Base-by-base conservation (phyloP, 306 rosid genomes). In the Luffa acutangula region DNA sequence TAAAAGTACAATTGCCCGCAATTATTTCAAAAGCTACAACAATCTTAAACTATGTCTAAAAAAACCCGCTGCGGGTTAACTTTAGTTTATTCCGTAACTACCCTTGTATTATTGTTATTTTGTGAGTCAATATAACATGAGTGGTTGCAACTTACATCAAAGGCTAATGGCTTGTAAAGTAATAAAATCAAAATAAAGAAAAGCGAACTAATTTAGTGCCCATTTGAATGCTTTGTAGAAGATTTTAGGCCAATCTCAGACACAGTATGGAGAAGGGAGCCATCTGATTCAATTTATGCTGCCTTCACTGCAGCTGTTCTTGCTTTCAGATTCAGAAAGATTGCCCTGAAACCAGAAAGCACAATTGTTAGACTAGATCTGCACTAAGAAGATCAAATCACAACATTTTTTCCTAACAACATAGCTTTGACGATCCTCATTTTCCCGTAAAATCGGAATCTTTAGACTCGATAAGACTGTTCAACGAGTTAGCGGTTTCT, bases 261-360 rank as follows among this genome's bases (percentile, higher is more conserved):
- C 6, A 20, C 21, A 14, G 4, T 4, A 70, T 45, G 56, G 17
- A 2, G 20, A 42, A 9, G 53, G 1, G 18, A 43, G 39, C 10
- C 39, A 71, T 71, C 17, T 45, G 15, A 25, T 43, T 9, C 78
- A 42, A 51, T 77, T 81, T 89, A 92, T 3, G 74, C 90, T 89
- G 87, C 84, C 87, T 92, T 94, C 46, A 87, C 77, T 58, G 90
- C 87, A 75, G 59, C 92, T 5, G 97, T 84, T 78, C 91, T 87
- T 83, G 98, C 97, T 87, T 92, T 92, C 81, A 90, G 89, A 87
- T 92, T 91, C 77, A 95, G 87, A 85, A 95, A 95, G 83, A 95
- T 87, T 60, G 85, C 97, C 97, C 97, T 94, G 92, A 49, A 48
- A 51, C 83, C 76, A 86, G 20, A 17, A 45, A 49, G 13, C 60